Evolutionary conservation across 2,329 filamentous ascomycete genomes (phyloP), one percentile per base, ranked within the genome.

Genomic region (Emergomyces orientalis): DNA sequence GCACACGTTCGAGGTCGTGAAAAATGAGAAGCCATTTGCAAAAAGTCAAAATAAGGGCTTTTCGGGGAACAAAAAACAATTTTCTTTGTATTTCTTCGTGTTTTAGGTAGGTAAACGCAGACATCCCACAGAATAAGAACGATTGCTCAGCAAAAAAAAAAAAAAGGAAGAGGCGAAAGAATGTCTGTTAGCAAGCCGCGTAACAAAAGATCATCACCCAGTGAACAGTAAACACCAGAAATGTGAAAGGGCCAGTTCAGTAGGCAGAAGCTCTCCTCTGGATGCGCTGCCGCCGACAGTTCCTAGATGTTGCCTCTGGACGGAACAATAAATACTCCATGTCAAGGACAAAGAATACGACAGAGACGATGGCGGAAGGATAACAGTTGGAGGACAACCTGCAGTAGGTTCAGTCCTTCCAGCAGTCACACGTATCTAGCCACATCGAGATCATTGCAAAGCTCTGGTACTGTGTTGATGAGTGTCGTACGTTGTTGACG

Each of bases 51-150:
- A 55, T 17, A 17, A 55, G 27, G 19, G 30, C 3, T 34, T 55
- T 34, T 30, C 13, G 27, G 30, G 41, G n/a, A 13, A 19, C 41
- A 59, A 30, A 45, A 47, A 59, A 14, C 37, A 59, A 32, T 7
- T 9, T 17, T 59, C 41, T 25, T 59, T 59, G 56, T 59, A 59
- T 59, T 58, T 59, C 41, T 59, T 41, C 41, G 39, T 45, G 55
- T 37, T 51, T 58, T 43, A 58, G 37, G 25, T 41, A 43, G 37
- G 34, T 25, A 41, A 27, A 39, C n/a, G 30, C 13, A 34, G 39
- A 56, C 54, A 56, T 56, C 34, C 19, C 17, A 41, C 32, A 27
- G 19, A 17, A 27, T 6, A 13, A 25, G 45, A 49, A 30, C 17
- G 56, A 32, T 32, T 47, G 37, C 41, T 59, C 25, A 59, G 8